Conservation (phyloP, 106 monocot genomes). For the Agapanthus africanus region DNA sequence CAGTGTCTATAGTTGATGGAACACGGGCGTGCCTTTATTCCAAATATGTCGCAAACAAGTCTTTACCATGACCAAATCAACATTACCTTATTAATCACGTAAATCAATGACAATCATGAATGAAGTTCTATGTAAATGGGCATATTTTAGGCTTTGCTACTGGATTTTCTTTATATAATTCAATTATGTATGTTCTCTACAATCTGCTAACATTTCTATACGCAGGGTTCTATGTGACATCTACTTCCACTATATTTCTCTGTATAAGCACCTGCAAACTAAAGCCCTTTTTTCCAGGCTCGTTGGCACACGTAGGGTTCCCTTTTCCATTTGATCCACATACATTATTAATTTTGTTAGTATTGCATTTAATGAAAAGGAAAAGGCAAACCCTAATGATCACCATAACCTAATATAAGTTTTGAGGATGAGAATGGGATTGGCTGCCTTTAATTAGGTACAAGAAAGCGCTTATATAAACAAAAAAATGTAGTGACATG, state of each 20-base stretch:
- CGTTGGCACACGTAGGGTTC: neutral
- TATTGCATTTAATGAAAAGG: neutral
- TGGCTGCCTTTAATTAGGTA: constrained; percentile 4
- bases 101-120: neutral
- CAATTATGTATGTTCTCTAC: neutral
- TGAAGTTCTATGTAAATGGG: neutral
- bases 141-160: neutral
- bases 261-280: constrained; percentile 3
- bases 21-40: neutral
- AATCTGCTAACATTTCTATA: neutral
- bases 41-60: neutral
- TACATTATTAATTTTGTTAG: neutral
- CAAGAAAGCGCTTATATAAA: neutral
- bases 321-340: neutral
- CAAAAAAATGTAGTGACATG: constrained; percentile 10
- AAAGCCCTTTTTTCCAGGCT: neutral
- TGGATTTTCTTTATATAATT: neutral
- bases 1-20: too few species aligned
- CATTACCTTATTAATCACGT: neutral
- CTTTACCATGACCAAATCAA: constrained; percentile 2
- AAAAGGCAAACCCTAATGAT: neutral
- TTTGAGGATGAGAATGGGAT: neutral
- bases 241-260: neutral
- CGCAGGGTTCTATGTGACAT: neutral
- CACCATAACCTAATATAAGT: neutral